Conservation (phyloP, 148 eudicot species). For the Amaranthus cruentus region DNA sequence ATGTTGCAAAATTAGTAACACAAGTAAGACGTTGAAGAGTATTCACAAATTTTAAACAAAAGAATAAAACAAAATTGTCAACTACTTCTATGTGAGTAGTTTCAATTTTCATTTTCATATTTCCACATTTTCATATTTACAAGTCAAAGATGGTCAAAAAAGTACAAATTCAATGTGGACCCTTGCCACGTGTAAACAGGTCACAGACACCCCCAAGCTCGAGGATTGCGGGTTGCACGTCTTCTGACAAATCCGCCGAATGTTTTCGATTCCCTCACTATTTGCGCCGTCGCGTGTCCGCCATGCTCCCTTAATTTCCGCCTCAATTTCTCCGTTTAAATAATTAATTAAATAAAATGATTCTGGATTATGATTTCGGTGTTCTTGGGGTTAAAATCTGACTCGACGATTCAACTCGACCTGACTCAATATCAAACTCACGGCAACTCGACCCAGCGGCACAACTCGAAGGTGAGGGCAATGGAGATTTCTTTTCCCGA, state of each 20-base stretch:
- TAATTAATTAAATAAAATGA: not conserved
- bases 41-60: no score
- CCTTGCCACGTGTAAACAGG: constrained; percentile 8
- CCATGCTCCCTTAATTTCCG: not conserved
- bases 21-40: no score
- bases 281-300: constrained; percentile 9
- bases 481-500: constrained; percentile 37
- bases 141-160: not conserved
- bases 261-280: constrained; percentile 5
- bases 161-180: not conserved
- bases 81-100: no score
- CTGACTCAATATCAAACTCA: constrained; percentile 29
- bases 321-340: not conserved
- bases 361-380: not conserved
- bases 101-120: no score
- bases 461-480: constrained; percentile 24
- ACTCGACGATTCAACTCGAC: not conserved
- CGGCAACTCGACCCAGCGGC: constrained; percentile 42
- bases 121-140: not conserved
- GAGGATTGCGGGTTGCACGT: constrained; percentile 3
- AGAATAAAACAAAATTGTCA: no score
- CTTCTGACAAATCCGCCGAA: constrained; percentile 27
- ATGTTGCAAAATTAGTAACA: no score
- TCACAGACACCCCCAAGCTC: not conserved
- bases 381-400: constrained; percentile 30